A percentile compares a stretch with the other conserved stretches of the same genome.
Conservation (phyloP, 2,329 filamentous ascomycete genomes). For the Cyclaneusma minus region DNA sequence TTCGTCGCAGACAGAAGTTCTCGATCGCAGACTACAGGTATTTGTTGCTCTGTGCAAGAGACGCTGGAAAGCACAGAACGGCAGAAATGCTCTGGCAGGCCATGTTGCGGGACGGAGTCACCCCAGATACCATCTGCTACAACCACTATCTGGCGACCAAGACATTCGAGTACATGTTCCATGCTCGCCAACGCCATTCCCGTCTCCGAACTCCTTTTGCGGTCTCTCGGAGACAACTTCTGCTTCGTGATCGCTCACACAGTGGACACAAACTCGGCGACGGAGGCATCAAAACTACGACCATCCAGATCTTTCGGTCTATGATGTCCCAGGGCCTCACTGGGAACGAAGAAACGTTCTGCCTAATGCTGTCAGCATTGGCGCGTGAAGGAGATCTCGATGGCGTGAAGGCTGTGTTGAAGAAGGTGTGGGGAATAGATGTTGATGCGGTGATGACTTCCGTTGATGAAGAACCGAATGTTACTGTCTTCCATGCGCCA, state of each 20-base stretch:
- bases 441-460: conserved; percentile 6
- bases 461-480: conserved; percentile 11
- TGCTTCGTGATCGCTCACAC: no score
- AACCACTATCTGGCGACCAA: conserved; percentile 35
- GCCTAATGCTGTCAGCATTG: conserved; percentile 33
- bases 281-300: conserved; percentile 6
- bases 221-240: no score
- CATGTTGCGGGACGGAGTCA: conserved; percentile 21
- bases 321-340: conserved; percentile 28
- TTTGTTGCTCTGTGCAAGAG: conserved; percentile 33
- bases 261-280: no score
- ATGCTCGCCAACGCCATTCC: no score
- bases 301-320: conserved; percentile 25
- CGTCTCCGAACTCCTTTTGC: no score
- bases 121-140: conserved; percentile 33
- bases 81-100: conserved; percentile 30
- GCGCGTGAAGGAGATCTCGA: conserved; percentile 33
- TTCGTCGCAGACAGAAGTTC: conserved; percentile 20
- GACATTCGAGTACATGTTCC: no score
- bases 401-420: conserved; percentile 30
- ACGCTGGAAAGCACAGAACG: conserved; percentile 26
- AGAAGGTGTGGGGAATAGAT: conserved; percentile 34
- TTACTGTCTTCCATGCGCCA: conserved; percentile 24
- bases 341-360: conserved; percentile 35
- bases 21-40: conserved; percentile 32